Evolutionary conservation across 768 basidiomycete genomes (phyloP), one percentile per base, ranked within the genome.

Genomic region (Boletus sp.): DNA sequence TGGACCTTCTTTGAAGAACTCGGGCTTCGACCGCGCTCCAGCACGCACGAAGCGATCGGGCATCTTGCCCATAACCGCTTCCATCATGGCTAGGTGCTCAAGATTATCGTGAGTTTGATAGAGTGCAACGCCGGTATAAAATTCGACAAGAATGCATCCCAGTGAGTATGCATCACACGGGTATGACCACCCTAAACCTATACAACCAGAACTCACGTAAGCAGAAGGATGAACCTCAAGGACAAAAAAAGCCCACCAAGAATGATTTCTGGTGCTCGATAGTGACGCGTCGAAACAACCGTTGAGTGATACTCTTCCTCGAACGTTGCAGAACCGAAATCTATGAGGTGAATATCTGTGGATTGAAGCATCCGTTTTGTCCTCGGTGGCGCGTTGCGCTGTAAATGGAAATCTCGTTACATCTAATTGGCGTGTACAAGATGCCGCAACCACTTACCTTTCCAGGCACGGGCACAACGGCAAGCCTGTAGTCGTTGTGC

Each of bases 51-150:
- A 93, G 6, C 87, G 85, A 50, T 90, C 86, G 0, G 95, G 92
- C 89, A 98, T 95, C 77, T 90, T 92, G 56, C 96, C 96, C 91
- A 98, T 98, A 39, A 98, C 97, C 71, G 91, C 88, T 71, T 98
- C 95, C 97, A 99, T 99, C 97, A 99, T 99, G 40, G 96, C 97
- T 14, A 99, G 84, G 74, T 99, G 97, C 72, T 99, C 97, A 9
- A 98, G 83, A 71, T 99, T 98, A 75, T 98, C 96, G 67, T 98
- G 97, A 1, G 97, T 98, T 74, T 99, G 97, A 76, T 97, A 99
- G n/a, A 99, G 82, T 8, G 97, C 97, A 35, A 94, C 85, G 29
- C 97, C 97, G 17, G 97, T 99, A 76, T 86, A 96, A 72, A 99
- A 98, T 72, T 99, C 97, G 56, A 99, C 95, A 28, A 99, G 84